Conservation (phyloP, 2,329 filamentous ascomycete species). For the Xylaria sp. region DNA sequence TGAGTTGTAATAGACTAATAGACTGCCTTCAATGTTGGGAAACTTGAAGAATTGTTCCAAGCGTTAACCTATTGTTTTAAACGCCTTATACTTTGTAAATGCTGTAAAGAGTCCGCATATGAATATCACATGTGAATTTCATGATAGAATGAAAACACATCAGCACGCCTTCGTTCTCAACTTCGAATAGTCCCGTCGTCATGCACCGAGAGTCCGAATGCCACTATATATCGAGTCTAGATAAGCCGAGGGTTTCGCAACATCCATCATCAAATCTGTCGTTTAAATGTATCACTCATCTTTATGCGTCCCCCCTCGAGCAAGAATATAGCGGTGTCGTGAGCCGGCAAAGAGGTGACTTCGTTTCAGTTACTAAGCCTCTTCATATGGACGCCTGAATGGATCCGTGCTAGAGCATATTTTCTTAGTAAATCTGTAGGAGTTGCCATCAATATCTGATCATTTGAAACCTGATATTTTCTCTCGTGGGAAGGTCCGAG, state of each 20-base stretch:
- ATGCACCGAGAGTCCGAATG: neutral
- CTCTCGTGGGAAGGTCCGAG: slow-evolving; percentile 81
- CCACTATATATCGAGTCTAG: slow-evolving; percentile 49
- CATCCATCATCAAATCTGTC: slow-evolving; percentile 80
- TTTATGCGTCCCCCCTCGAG: slow-evolving; percentile 72
- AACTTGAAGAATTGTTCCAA: neutral
- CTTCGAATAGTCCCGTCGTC: neutral
- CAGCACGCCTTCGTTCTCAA: no score
- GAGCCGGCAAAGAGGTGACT: slow-evolving; percentile 54
- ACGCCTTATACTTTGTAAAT: slow-evolving; percentile 2
- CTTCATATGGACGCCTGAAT: slow-evolving; percentile 90
- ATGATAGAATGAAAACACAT: neutral
- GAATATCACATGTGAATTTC: neutral
- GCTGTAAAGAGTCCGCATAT: neutral
- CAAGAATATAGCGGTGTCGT: slow-evolving; percentile 72
- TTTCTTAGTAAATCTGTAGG: slow-evolving; percentile 93
- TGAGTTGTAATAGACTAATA: neutral
- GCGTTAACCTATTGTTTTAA: neutral
- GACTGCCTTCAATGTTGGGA: neutral
- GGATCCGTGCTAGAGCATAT: slow-evolving; percentile 83
- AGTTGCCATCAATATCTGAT: slow-evolving; percentile 80
- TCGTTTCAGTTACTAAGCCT: slow-evolving; percentile 73
- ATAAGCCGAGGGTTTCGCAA: slow-evolving; percentile 90
- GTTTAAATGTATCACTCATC: slow-evolving; percentile 97
- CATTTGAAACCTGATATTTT: slow-evolving; percentile 86